These are phyloP conservation scores for Geosmithia putterillii DNA, from an alignment of 2,329 filamentous ascomycete genomes.

Conservation along the genomic window DNA sequence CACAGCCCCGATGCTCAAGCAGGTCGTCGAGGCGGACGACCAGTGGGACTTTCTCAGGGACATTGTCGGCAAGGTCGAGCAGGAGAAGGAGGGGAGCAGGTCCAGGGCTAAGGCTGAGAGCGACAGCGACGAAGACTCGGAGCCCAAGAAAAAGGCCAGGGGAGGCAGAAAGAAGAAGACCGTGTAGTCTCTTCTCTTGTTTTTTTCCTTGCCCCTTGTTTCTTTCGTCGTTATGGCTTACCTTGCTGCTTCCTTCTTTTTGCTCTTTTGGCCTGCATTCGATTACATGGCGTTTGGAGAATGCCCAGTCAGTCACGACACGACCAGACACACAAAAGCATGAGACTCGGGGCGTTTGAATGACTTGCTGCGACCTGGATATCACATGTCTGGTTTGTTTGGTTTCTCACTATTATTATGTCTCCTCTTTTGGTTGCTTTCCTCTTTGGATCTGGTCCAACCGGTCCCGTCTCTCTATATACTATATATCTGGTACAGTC, in stretches of 20 bases:
- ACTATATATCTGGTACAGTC: neutral
- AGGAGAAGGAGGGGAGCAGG: constrained; percentile 35
- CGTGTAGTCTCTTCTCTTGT: constrained; percentile 1
- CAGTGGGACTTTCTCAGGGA: constrained; percentile 91
- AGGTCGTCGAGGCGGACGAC: constrained; percentile 75
- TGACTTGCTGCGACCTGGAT: neutral
- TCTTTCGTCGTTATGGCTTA: neutral
- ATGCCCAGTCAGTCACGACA: neutral
- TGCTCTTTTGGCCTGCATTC: neutral
- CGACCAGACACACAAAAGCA: neutral
- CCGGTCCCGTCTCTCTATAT: neutral
- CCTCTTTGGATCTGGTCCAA: neutral
- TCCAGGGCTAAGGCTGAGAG: constrained; percentile 28
- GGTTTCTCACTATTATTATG: too few relatives aligned
- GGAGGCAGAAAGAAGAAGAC: constrained; percentile 34
- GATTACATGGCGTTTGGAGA: neutral
- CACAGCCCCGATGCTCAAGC: constrained; percentile 81
- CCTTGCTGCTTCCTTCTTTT: neutral
- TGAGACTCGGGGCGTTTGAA: neutral
- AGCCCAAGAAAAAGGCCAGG: constrained; percentile 33
- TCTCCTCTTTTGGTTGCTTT: neutral
- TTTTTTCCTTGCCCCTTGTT: neutral
- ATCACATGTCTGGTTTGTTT: neutral
- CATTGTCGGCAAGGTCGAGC: constrained; percentile 74
- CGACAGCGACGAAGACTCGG: constrained; percentile 43